Conservation (phyloP, 768 basidiomycete species). For the Termitomyces sp. region DNA sequence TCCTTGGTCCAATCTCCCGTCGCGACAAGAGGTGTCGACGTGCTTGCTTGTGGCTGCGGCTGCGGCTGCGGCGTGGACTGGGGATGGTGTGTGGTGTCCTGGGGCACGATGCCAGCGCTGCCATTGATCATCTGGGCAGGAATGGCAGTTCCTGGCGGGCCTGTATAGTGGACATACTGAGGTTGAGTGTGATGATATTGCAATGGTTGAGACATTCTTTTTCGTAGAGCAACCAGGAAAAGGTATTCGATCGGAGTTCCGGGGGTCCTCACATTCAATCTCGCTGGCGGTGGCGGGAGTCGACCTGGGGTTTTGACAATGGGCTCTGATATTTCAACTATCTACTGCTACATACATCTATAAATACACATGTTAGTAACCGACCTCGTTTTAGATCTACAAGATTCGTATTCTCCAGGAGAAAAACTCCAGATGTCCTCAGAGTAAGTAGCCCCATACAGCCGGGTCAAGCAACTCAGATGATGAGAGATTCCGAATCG, state of each 20-base stretch:
- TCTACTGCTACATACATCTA: too few relatives aligned
- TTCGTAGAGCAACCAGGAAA: constrained; percentile 19
- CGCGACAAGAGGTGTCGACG: constrained; percentile 56
- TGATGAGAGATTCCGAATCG: too few relatives aligned
- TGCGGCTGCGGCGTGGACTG: constrained; percentile 17
- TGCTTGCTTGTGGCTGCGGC: constrained; percentile 26
- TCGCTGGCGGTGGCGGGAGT: constrained; percentile 13
- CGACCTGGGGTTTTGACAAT: not conserved
- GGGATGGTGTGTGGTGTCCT: constrained; percentile 24
- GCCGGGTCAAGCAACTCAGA: too few relatives aligned
- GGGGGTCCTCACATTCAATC: constrained; percentile 27
- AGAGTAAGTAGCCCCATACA: too few relatives aligned
- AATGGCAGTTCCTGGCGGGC: constrained; percentile 21
- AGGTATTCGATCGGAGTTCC: constrained; percentile 32
- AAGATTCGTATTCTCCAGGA: too few relatives aligned
- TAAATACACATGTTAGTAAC: too few relatives aligned
- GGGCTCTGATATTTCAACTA: too few relatives aligned
- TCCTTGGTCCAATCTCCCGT: constrained; percentile 87
- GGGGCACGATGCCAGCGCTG: constrained; percentile 21
- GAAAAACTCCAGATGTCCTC: too few relatives aligned
- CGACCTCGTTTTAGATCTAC: too few relatives aligned
- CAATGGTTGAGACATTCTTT: constrained; percentile 42
- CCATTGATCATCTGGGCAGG: constrained; percentile 16
- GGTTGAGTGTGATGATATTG: constrained; percentile 26
- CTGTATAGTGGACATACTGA: constrained; percentile 36